Evolutionary conservation across 257 asterid genomes (phyloP), one percentile per base, ranked within the genome.

Genomic region (Solanum sitiens): DNA sequence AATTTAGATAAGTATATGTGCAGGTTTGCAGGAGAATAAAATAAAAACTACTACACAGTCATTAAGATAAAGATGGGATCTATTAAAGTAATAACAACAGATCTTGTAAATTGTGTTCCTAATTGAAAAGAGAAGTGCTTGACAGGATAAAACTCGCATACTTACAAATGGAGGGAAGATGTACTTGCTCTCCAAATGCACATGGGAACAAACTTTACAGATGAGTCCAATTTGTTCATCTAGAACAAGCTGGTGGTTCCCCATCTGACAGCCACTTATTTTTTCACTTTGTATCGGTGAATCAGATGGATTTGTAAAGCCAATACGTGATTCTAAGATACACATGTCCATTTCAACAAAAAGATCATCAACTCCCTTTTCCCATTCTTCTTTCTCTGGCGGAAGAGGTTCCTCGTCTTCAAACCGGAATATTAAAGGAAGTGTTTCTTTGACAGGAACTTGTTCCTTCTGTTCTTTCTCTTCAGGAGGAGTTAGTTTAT

Each of bases 81-180:
- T 72, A 72, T 18, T 10, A 72, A 18, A 72, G 53, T 74, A 39
- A 11, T 20, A 47, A 70, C 42, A 53, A 21, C 35, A 23, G 20
- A 72, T 20, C 44, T 72, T 50, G 45, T 33, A 72, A 72, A 72
- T 18, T 33, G 79, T 33, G 44, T 72, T 32, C 79, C 86, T 30
- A 50, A 53, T 39, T 68, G 44, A 86, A 86, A 86, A 72, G 15
- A 73, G 1, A 9, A 39, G 67, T 32, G 47, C 18, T 23, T 30
- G 68, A 86, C 71, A 71, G 83, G 83, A 72, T 23, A 39, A 86
- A 53, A 45, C 16, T 33, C 23, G 20, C 23, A 30, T 37, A 88
- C 97, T 90, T 93, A 96, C 99, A 35, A 96, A 90, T 47, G 90
- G 86, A 8, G 99, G 99, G n/a, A 93, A 89, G 71, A 94, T 89